Base-by-base conservation (phyloP, 805 yeast species). In the Clavispora fructus region DNA sequence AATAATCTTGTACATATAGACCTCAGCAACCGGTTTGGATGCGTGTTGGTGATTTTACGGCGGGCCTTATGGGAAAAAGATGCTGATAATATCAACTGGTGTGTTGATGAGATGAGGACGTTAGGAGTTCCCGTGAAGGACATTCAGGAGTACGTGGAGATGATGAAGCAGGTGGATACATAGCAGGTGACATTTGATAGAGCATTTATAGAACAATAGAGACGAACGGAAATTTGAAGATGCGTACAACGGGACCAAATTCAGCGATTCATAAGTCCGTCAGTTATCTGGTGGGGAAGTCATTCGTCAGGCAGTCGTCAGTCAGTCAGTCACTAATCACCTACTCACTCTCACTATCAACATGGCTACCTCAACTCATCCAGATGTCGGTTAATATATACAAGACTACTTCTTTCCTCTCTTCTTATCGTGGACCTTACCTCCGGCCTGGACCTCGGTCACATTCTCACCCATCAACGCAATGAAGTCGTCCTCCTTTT, bases 391-490 rank as follows among this genome's bases (percentile, higher is more conserved):
- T 44, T 42, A 32, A 37, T 45, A 48, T 47, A 39, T 40, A 47
- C 44, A 41, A 27, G 38, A 41, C 38, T 47, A 54, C 43, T 64
- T 66, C 61, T 69, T 74, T 16, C 65, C 63, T 57, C 69, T 71
- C 65, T 73, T 75, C 63, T 72, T 76, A 40, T 68, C 71, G 33
- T 64, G 71, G 48, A 80, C 62, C 48, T 71, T 69, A 56, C 84
- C 85, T 51, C 84, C 84, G 55, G 73, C 66, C 56, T 71, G 78
- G 38, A 79, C 80, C 53, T 78, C 80, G 50, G 71, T 68, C 25
- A 66, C 82, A 49, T 77, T 76, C 51, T 75, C 74, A 7, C 85
- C 85, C 68, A 85, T 63, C 53, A 85, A 67, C 42, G 78, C 83
- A 45, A 83, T 61, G 59, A 80, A 81, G 25, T 51, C 56, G 51